Evolutionary conservation across 2,329 filamentous ascomycete genomes (phyloP).

Genomic region (Rhynchosporium agropyri): DNA sequence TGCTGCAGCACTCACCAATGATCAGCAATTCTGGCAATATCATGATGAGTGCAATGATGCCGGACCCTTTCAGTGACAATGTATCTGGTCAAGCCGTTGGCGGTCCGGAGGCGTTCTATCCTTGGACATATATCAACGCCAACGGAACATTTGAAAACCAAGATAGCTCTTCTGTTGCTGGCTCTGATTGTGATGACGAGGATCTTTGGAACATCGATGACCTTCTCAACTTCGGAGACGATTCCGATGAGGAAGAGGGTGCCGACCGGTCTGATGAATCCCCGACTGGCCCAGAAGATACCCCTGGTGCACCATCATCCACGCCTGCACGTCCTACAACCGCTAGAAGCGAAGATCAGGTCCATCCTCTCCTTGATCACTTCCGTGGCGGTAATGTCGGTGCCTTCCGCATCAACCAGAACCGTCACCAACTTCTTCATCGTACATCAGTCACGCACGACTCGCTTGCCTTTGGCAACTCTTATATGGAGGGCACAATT

Average conservation of each 20-base stretch:
- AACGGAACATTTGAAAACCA: constrained; percentile 57
- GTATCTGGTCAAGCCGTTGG: constrained; percentile 64
- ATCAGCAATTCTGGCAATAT: constrained; percentile 70
- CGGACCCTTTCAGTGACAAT: constrained; percentile 28
- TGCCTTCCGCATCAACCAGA: constrained; percentile 72
- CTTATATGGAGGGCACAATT: constrained; percentile 62
- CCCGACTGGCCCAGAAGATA: constrained; percentile 7
- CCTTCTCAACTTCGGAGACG: constrained; percentile 69
- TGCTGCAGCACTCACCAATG: constrained; percentile 50
- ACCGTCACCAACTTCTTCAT: constrained; percentile 52
- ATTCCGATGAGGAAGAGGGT: constrained; percentile 63
- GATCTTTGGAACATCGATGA: constrained; percentile 69
- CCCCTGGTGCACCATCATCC: constrained; percentile 46
- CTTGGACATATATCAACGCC: constrained; percentile 58
- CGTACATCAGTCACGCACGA: constrained; percentile 62
- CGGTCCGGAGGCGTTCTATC: constrained; percentile 75
- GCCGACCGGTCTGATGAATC: constrained; percentile 29
- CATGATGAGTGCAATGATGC: constrained; percentile 68
- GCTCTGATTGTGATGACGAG: constrained; percentile 60
- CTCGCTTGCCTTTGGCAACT: constrained; percentile 63
- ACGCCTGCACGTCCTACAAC: constrained; percentile 56
- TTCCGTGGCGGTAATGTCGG: constrained; percentile 72
- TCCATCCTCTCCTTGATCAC: constrained; percentile 62
- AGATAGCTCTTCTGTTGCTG: constrained; percentile 53
- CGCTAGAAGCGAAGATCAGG: constrained; percentile 51